A percentile compares a stretch with the other conserved stretches of the same genome.
Evolutionary conservation across 352 stramenopile species (phyloP).

Genomic region (Bremia lactucae): DNA sequence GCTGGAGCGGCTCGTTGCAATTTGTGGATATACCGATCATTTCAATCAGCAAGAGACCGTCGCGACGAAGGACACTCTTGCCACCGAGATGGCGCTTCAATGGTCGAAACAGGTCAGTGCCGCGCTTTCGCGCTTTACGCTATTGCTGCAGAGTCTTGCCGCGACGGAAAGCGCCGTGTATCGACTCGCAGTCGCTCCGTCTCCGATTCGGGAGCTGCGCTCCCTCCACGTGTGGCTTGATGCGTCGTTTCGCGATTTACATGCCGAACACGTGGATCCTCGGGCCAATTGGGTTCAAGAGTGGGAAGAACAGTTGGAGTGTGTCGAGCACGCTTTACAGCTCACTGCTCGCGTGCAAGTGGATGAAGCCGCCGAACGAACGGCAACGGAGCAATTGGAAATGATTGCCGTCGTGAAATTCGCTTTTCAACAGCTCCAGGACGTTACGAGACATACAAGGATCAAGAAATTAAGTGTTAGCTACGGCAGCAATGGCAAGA

Average conservation of each 20-base stretch:
- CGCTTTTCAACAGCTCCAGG: conserved; percentile 29
- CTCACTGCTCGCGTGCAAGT: conserved; percentile 17
- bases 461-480: conserved; percentile 12
- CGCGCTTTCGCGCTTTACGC: conserved; percentile 20
- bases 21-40: conserved; percentile 26
- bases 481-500: conserved; percentile 8
- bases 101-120: conserved; percentile 19
- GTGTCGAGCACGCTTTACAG: conserved; percentile 36
- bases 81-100: conserved; percentile 7
- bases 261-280: conserved; percentile 40
- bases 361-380: conserved; percentile 11
- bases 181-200: conserved; percentile 25
- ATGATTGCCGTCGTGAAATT: conserved; percentile 48
- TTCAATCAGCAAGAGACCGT: conserved; percentile 11
- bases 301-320: conserved; percentile 35
- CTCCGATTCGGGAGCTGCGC: conserved; percentile 23
- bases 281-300: conserved; percentile 31
- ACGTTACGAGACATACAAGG: conserved; percentile 10
- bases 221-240: conserved; percentile 30
- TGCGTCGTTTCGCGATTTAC: conserved; percentile 19
- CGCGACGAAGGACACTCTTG: conserved; percentile 5
- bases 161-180: conserved; percentile 22
- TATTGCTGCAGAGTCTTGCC: conserved; percentile 19
- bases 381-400: conserved; percentile 19
- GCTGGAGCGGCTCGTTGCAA: conserved; percentile 20